Evolutionary conservation across 2,329 filamentous ascomycete genomes (phyloP).

Genomic region (Cladobotryum protrusum): DNA sequence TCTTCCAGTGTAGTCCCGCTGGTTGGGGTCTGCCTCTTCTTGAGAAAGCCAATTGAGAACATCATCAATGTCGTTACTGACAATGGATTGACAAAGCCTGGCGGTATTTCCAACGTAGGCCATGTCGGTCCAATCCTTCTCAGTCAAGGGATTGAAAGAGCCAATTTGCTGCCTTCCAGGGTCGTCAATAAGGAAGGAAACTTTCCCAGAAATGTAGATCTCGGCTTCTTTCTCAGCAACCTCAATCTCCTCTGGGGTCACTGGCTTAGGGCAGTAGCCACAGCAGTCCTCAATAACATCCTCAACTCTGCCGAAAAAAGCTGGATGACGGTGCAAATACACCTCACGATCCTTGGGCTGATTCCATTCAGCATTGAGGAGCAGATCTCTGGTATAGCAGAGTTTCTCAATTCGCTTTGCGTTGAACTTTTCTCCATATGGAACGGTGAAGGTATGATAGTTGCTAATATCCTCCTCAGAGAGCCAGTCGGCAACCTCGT

Average conservation of each 20-base stretch:
- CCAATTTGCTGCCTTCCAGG: slow-evolving; percentile 68
- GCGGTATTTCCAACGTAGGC: slow-evolving; percentile 78
- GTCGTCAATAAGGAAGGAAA: slow-evolving; percentile 72
- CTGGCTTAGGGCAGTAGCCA: slow-evolving; percentile 65
- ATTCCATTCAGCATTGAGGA: slow-evolving; percentile 86
- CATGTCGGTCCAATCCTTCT: slow-evolving; percentile 87
- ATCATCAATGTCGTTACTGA: slow-evolving; percentile 63
- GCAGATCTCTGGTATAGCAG: slow-evolving; percentile 71
- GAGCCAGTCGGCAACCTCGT: slow-evolving; percentile 80
- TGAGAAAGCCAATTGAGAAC: slow-evolving; percentile 65
- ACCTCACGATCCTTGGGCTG: slow-evolving; percentile 67
- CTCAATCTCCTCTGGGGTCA: slow-evolving; percentile 65
- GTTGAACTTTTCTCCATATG: slow-evolving; percentile 56
- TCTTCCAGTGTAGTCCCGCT: slow-evolving; percentile 70
- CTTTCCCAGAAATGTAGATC: slow-evolving; percentile 66
- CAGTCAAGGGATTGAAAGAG: slow-evolving; percentile 73
- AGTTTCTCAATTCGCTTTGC: slow-evolving; percentile 74
- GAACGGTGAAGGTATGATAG: slow-evolving; percentile 72
- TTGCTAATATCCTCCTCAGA: slow-evolving; percentile 69
- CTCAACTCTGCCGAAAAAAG: slow-evolving; percentile 71
- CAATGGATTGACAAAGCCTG: slow-evolving; percentile 72
- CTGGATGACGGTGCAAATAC: slow-evolving; percentile 75
- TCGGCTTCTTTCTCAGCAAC: slow-evolving; percentile 66
- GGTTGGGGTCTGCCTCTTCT: slow-evolving; percentile 63
- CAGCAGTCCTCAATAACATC: slow-evolving; percentile 79